Evolutionary conservation across 31 red algal species (phyloP).

Genomic region (Asparagopsis taxiformis): DNA sequence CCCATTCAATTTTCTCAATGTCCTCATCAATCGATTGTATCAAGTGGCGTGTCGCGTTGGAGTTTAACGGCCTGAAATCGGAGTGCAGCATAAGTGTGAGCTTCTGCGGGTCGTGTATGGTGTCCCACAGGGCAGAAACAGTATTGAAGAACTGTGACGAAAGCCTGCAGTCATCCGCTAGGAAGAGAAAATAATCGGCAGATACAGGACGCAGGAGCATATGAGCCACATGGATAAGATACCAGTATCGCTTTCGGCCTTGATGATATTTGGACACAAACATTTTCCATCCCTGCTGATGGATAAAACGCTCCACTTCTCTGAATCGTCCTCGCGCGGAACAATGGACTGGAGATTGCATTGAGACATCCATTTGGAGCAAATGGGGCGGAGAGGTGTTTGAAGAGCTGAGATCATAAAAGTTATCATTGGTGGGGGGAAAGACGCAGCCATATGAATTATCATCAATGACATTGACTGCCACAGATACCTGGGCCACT

Average conservation of each 20-base stretch:
- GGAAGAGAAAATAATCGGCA: conserved; percentile 68
- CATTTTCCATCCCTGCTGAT: conserved; percentile 49
- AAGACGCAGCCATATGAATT: conserved; percentile 74
- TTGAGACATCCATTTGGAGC: conserved; percentile 6
- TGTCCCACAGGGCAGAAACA: conserved; percentile 33
- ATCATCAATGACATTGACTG: conserved; percentile 89
- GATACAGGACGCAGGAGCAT: conserved; percentile 29
- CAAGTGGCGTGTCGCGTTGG: background rate
- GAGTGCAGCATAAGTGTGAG: conserved; percentile 90
- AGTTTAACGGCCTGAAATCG: conserved; percentile 18
- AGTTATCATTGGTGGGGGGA: conserved; percentile 24
- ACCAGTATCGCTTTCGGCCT: conserved; percentile 74
- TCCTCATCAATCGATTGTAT: background rate
- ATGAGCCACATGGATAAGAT: conserved; percentile 58
- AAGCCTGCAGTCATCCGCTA: conserved; percentile 86
- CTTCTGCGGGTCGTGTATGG: conserved; percentile 50
- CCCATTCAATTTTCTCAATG: conserved; percentile 77
- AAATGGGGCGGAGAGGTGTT: background rate
- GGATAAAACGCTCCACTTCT: conserved; percentile 47
- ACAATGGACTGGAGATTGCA: conserved; percentile 34
- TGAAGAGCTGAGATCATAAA: conserved; percentile 33
- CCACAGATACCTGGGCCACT: conserved; percentile 10
- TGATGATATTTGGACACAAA: conserved; percentile 66
- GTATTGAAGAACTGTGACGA: conserved; percentile 49
- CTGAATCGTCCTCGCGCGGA: conserved; percentile 46